These are phyloP conservation scores for Ophiostoma sp. DNA, from an alignment of 2,329 filamentous ascomycete species.

Conservation along the genomic window DNA sequence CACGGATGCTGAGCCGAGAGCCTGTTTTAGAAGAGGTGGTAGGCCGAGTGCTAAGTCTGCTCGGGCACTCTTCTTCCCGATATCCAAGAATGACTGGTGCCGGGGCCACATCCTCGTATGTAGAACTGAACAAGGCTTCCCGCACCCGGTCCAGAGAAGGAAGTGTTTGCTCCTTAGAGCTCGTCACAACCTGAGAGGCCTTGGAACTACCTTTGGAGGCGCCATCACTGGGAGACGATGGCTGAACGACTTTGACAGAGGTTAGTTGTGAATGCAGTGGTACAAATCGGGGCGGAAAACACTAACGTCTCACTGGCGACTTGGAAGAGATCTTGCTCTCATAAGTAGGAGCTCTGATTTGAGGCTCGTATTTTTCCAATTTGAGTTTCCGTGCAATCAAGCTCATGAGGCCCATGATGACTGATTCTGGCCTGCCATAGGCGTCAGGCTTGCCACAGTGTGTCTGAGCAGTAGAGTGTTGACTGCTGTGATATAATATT, in stretches of 20 bases:
- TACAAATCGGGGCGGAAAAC: neutral
- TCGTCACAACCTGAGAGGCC: neutral
- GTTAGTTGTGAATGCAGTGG: neutral
- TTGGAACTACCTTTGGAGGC: neutral
- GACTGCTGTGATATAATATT: neutral
- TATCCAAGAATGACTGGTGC: slow-evolving; percentile 33
- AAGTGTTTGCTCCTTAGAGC: neutral
- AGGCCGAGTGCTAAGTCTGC: slow-evolving; percentile 31
- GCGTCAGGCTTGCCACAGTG: neutral
- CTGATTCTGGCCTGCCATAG: slow-evolving; percentile 25
- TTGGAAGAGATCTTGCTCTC: slow-evolving; percentile 24
- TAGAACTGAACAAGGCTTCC: neutral
- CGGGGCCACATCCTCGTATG: slow-evolving; percentile 25
- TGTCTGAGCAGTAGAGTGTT: too few species aligned
- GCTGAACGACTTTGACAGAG: slow-evolving; percentile 17
- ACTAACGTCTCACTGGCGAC: slow-evolving; percentile 29
- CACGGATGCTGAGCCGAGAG: neutral
- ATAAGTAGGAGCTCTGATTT: slow-evolving; percentile 27
- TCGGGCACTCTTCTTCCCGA: slow-evolving; percentile 28
- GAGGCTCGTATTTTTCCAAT: slow-evolving; percentile 25
- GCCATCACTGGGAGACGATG: neutral
- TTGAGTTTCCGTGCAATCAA: slow-evolving; percentile 30
- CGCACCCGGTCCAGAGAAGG: neutral
- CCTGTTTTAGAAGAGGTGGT: slow-evolving; percentile 31
- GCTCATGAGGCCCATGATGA: slow-evolving; percentile 33